These are phyloP conservation scores for Monosporascus sp. DNA, from an alignment of 2,329 filamentous ascomycete genomes.

Conservation along the genomic window DNA sequence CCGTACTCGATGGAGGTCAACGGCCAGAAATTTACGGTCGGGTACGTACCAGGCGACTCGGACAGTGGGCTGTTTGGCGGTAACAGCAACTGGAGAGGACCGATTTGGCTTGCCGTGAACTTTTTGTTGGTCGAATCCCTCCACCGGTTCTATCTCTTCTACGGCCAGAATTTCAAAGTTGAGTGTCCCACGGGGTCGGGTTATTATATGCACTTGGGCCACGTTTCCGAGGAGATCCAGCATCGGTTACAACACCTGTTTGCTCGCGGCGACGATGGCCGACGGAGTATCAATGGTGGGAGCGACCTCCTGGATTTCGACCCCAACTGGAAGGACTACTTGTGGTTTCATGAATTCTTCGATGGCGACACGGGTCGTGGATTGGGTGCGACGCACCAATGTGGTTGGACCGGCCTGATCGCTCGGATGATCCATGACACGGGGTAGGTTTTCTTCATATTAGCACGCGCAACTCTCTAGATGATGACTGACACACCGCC, in stretches of 20 bases:
- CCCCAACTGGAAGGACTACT: conserved; percentile 83
- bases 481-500: conserved; percentile 32
- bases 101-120: conserved; percentile 95
- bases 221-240: conserved; percentile 91
- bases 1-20: conserved; percentile 96
- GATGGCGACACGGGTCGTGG: conserved; percentile 88
- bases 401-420: conserved; percentile 92
- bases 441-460: conserved; percentile 55
- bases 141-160: conserved; percentile 95
- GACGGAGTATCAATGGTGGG: conserved; percentile 80
- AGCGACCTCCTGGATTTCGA: conserved; percentile 87
- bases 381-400: conserved; percentile 88
- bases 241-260: conserved; percentile 92
- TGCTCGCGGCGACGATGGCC: conserved; percentile 74
- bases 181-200: conserved; percentile 93
- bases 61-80: conserved; percentile 93
- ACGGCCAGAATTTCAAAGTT: conserved; percentile 80
- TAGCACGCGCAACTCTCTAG: neutral
- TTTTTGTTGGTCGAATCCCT: conserved; percentile 90
- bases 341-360: conserved; percentile 98
- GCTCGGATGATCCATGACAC: conserved; percentile 98
- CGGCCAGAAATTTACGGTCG: conserved; percentile 79
- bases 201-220: conserved; percentile 91
- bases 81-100: conserved; percentile 96
- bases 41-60: conserved; percentile 91